A percentile compares a stretch with the other conserved stretches of the same genome.
Conservation (phyloP, 805 yeast genomes). For the Wickerhamiella siamensis region DNA sequence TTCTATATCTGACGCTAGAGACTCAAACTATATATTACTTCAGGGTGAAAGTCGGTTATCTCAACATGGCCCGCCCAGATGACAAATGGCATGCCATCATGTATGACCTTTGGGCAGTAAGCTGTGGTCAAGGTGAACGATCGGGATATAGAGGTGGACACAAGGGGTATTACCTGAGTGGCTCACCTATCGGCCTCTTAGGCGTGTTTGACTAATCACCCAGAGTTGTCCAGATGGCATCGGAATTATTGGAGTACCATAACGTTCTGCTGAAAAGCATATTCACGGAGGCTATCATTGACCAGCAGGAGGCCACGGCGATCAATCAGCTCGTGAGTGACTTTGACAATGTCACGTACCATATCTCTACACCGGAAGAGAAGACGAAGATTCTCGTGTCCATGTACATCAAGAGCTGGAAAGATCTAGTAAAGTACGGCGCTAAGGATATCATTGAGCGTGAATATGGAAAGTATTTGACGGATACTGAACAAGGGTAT, state of each 20-base stretch:
- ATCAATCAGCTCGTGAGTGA: slow-evolving; percentile 85
- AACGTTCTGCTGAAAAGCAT: slow-evolving; percentile 74
- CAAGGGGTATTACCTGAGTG: too few species aligned
- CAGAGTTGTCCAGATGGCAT: slow-evolving; percentile 22
- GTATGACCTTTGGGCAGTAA: too few species aligned
- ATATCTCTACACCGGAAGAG: slow-evolving; percentile 73
- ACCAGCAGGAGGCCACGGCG: slow-evolving; percentile 32
- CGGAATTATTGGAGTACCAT: slow-evolving; percentile 77
- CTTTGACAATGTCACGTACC: slow-evolving; percentile 91
- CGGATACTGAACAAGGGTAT: slow-evolving; percentile 60
- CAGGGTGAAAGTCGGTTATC: too few species aligned
- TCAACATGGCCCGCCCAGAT: too few species aligned
- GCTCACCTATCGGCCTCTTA: too few species aligned
- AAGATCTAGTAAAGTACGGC: slow-evolving; percentile 56
- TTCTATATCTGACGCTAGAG: too few species aligned
- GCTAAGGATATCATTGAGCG: slow-evolving; percentile 28
- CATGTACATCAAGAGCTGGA: slow-evolving; percentile 61
- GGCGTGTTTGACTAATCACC: not conserved
- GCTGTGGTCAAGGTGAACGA: too few species aligned
- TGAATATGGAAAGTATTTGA: slow-evolving; percentile 36
- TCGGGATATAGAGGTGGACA: too few species aligned
- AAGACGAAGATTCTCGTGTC: slow-evolving; percentile 54
- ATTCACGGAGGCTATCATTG: slow-evolving; percentile 50
- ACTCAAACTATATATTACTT: too few species aligned
- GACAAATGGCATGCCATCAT: too few species aligned